Evolutionary conservation across 768 basidiomycete species (phyloP).

Genomic region (Panaeolus papilionaceus): DNA sequence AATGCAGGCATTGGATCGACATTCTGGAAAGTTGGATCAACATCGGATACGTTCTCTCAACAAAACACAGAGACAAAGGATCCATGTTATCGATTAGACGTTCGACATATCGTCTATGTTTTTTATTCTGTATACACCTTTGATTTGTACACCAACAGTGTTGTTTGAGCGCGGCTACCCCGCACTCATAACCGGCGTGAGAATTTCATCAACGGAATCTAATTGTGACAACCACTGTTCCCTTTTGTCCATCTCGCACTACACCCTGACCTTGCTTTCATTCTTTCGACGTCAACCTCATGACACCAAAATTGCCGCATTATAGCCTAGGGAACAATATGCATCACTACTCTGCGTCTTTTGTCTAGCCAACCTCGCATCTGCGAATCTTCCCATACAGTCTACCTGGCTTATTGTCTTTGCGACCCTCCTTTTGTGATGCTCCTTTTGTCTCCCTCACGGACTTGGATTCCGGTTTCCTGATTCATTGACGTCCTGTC

Average conservation of each 20-base stretch:
- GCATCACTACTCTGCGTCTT: not conserved
- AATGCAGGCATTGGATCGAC: too few relatives aligned
- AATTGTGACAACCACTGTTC: not conserved
- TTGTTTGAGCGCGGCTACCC: not conserved
- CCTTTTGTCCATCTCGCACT: not conserved
- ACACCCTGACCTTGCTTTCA: not conserved
- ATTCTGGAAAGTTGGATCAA: too few relatives aligned
- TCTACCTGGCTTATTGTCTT: not conserved
- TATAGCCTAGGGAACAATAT: not conserved
- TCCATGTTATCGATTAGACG: too few relatives aligned
- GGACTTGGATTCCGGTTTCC: not conserved
- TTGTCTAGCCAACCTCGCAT: not conserved
- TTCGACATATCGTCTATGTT: too few relatives aligned
- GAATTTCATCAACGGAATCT: not conserved
- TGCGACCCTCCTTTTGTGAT: not conserved
- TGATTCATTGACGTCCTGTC: not conserved
- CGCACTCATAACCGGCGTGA: not conserved
- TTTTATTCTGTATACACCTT: too few relatives aligned
- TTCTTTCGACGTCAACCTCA: not conserved
- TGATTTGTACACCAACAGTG: too few relatives aligned
- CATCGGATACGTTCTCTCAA: too few relatives aligned
- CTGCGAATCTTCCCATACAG: constrained; percentile 8
- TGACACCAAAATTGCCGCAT: not conserved
- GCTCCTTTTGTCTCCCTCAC: not conserved
- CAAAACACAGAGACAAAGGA: too few relatives aligned